Evolutionary conservation across 257 asterid species (phyloP).

Genomic region (Oldenlandia corymbosa): DNA sequence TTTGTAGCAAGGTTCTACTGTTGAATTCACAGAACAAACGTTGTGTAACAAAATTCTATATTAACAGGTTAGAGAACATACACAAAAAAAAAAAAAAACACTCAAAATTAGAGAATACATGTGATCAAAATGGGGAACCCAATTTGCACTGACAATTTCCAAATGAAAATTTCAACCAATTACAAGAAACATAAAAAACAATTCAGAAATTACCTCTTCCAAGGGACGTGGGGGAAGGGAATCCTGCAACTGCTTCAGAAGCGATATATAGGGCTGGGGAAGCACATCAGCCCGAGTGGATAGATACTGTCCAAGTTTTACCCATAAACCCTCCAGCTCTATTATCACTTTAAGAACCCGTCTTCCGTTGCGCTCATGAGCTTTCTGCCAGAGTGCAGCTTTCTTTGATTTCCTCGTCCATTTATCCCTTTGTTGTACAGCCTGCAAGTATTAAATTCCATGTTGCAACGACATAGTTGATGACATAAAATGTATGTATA

Average conservation of each 20-base stretch:
- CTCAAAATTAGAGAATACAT: not conserved
- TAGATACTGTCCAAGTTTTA: constrained; percentile 89
- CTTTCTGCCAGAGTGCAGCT: constrained; percentile 82
- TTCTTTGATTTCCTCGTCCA: constrained; percentile 61
- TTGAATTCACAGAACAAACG: no score
- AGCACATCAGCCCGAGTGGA: constrained; percentile 99
- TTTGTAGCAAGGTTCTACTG: not conserved
- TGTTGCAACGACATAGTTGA: constrained; percentile 9
- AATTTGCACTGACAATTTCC: not conserved
- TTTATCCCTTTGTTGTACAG: constrained; percentile 80
- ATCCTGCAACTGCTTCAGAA: constrained; percentile 86
- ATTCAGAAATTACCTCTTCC: constrained; percentile 55
- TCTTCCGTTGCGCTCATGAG: constrained; percentile 88
- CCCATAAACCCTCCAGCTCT: constrained; percentile 96
- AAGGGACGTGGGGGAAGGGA: constrained; percentile 93
- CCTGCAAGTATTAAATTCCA: constrained; percentile 34
- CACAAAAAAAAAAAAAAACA: not conserved
- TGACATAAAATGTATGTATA: constrained; percentile 14
- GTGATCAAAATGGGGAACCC: no score
- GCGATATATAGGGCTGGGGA: constrained; percentile 80
- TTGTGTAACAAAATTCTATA: not conserved
- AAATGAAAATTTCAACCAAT: not conserved
- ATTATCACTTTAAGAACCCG: constrained; percentile 76
- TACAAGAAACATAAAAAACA: not conserved
- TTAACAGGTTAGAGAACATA: not conserved